Conservation (phyloP, 2,329 filamentous ascomycete genomes). For the Cadophora sp. region DNA sequence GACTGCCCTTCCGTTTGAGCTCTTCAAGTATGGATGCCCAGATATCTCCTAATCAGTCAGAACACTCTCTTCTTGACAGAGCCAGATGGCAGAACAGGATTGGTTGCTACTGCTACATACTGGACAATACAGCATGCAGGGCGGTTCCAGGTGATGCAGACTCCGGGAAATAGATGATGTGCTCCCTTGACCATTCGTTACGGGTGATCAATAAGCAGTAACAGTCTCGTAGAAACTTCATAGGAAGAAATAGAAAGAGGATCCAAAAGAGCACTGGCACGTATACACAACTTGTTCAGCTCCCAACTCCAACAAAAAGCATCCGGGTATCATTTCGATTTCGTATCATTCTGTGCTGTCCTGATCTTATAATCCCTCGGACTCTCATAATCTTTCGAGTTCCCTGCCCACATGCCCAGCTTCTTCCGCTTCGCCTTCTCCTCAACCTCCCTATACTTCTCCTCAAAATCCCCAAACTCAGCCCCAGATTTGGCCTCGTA, state of each 20-base stretch:
- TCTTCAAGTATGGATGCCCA: neutral
- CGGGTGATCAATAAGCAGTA: neutral
- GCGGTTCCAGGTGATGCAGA: neutral
- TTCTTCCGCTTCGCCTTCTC: slow-evolving; percentile 68
- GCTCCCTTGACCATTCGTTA: no score
- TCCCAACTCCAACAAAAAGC: neutral
- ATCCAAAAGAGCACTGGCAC: neutral
- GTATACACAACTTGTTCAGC: neutral
- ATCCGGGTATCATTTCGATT: slow-evolving; percentile 33
- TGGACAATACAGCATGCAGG: neutral
- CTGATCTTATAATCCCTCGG: slow-evolving; percentile 85
- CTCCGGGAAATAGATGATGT: neutral
- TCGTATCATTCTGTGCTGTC: slow-evolving; percentile 44
- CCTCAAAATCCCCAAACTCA: slow-evolving; percentile 80
- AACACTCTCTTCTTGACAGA: neutral
- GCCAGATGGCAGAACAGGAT: neutral
- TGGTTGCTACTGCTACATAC: neutral
- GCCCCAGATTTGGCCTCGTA: slow-evolving; percentile 92
- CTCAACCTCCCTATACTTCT: slow-evolving; percentile 71
- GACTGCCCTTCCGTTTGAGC: neutral
- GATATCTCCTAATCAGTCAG: neutral
- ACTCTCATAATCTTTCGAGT: slow-evolving; percentile 72
- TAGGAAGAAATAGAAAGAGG: neutral
- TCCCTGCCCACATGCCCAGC: slow-evolving; percentile 78
- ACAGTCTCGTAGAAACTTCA: neutral